Evolutionary conservation across 1,284 basidiomycete species (phyloP), one percentile per base, ranked within the genome.

Genomic region (Chiua sp.): DNA sequence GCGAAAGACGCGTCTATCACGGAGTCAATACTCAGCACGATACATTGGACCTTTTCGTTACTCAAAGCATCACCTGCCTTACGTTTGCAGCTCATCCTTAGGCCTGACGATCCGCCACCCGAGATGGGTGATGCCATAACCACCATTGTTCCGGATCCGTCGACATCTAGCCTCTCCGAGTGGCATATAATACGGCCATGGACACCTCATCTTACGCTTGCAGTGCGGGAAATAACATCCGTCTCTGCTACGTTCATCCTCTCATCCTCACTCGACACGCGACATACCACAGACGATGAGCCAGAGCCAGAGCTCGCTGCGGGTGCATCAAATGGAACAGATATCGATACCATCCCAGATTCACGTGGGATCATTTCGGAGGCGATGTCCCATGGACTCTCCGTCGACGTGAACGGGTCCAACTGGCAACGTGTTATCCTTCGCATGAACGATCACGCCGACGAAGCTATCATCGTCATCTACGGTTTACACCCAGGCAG

Each of bases 161-260:
- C 72, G 11, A 54, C 68, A 63, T 62, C 64, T 22, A 58, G 30
- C 46, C 30, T 60, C 22, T 63, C 74, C 0, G 76, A 79, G 67
- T 92, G 90, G 91, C 86, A 85, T 62, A 77, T 87, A 16, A 85
- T 92, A 65, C 82, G 89, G n/a, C 91, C 90, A 13, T 92, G 90
- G 87, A 80, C 81, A 7, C 87, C 87, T 39, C 85, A 85, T 39
- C 79, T 92, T 22, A 80, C 85, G 2, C 82, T 93, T 18, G 78
- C 82, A 26, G 87, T 92, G 30, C 82, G 85, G 51, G 91, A 93
- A 77, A 87, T 93, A 55, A 91, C 91, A 35, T 92, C 91, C 0
- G 90, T 93, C 23, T 68, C 70, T 3, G 90, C 79, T 72, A 81
- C 91, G 0, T 92, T 93, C 72, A 82, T 90, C 59, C 82, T 93